These are phyloP conservation scores for Lentinula raphanica DNA, from an alignment of 768 basidiomycete species.

Conservation along the genomic window DNA sequence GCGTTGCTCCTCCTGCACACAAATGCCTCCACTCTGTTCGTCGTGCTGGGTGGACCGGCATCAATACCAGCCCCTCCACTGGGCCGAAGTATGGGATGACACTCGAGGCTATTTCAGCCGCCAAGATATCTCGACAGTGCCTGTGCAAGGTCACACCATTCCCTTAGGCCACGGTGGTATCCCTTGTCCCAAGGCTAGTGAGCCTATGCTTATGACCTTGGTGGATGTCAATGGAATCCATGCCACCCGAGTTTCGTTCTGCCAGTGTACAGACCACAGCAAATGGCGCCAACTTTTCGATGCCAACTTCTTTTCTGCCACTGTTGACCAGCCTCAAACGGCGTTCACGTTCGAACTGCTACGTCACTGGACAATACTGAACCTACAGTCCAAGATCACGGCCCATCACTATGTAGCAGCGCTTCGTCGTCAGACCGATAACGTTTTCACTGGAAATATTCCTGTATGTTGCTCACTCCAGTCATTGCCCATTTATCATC, in stretches of 20 bases:
- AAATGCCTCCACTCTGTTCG: no score
- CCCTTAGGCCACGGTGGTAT: background rate
- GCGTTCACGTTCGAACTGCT: conserved; percentile 14
- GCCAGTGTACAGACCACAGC: background rate
- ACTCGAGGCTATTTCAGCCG: background rate
- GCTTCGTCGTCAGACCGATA: conserved; percentile 8
- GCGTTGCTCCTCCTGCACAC: no score
- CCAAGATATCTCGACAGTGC: background rate
- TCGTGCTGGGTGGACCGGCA: no score
- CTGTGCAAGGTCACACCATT: background rate
- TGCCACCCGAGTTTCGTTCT: background rate
- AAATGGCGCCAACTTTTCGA: conserved; percentile 6
- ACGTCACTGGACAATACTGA: conserved; percentile 9
- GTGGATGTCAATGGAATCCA: conserved; percentile 8
- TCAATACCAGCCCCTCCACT: no score
- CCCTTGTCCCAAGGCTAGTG: background rate
- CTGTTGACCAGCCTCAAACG: conserved; percentile 3
- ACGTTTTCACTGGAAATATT: conserved; percentile 4
- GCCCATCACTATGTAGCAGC: conserved; percentile 11
- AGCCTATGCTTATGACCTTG: background rate
- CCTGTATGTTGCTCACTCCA: background rate
- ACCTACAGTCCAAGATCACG: conserved; percentile 10
- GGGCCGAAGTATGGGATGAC: no score
- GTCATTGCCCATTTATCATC: background rate
- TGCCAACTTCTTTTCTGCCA: conserved; percentile 9